These are phyloP conservation scores for Nitzschia inconspicua DNA, from an alignment of 108 stramenopile species.

Conservation along the genomic window DNA sequence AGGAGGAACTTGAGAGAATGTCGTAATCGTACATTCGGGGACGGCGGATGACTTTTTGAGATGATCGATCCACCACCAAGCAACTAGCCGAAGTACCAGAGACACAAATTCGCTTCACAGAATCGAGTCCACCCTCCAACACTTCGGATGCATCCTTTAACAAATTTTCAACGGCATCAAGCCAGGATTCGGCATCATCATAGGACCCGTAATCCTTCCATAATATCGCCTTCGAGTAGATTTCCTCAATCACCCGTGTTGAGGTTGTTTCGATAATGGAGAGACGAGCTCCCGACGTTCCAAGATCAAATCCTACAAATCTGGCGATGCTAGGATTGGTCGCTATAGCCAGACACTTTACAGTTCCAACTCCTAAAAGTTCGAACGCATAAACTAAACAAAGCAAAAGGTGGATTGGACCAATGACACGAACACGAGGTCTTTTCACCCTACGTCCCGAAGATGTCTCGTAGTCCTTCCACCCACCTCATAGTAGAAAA, in stretches of 20 bases:
- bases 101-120: slow-evolving; percentile 65
- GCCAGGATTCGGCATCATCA: slow-evolving; percentile 72
- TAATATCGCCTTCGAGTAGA: slow-evolving; percentile 52
- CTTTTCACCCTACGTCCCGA: too few relatives aligned
- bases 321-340: too few relatives aligned
- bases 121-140: slow-evolving; percentile 22
- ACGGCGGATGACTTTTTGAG: slow-evolving; percentile 24
- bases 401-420: too few relatives aligned
- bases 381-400: too few relatives aligned
- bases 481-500: too few relatives aligned
- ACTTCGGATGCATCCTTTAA: slow-evolving; percentile 33
- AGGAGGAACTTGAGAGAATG: slow-evolving; percentile 12
- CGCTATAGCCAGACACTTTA: too few relatives aligned
- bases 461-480: too few relatives aligned
- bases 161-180: slow-evolving; percentile 49
- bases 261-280: slow-evolving; percentile 58
- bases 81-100: slow-evolving; percentile 85
- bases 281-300: slow-evolving; percentile 75
- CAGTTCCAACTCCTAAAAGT: too few relatives aligned
- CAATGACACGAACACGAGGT: too few relatives aligned
- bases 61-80: slow-evolving; percentile 52
- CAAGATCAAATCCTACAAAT: slow-evolving; percentile 55
- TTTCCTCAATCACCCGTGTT: slow-evolving; percentile 42
- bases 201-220: slow-evolving; percentile 46
- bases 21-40: slow-evolving; percentile 84